Evolutionary conservation across 78 protist genomes (phyloP).

Genomic region (Dictyostelium brefeldianum): DNA sequence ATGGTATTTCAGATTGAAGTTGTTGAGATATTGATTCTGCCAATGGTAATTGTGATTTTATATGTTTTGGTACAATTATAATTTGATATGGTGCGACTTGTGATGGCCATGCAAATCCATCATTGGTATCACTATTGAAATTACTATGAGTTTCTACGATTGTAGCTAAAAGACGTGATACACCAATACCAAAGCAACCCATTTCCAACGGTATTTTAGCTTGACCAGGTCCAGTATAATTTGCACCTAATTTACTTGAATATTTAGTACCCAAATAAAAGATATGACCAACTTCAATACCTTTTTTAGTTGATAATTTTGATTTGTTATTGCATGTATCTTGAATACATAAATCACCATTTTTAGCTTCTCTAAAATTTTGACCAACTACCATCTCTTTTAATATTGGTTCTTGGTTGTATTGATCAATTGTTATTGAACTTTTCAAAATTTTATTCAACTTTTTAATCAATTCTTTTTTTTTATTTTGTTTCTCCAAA

Average conservation of each 20-base stretch:
- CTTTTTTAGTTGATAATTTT: background rate
- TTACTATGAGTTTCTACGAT: slow-evolving; percentile 47
- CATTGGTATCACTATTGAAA: background rate
- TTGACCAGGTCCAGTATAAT: background rate
- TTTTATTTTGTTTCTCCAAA: background rate
- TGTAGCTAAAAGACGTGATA: slow-evolving; percentile 77
- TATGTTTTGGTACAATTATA: slow-evolving; percentile 49
- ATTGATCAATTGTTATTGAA: background rate
- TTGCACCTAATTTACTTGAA: slow-evolving; percentile 12
- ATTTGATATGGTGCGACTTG: slow-evolving; percentile 63
- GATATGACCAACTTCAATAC: slow-evolving; percentile 86
- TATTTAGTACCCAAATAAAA: slow-evolving; percentile 81
- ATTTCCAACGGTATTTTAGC: slow-evolving; percentile 52
- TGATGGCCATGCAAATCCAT: slow-evolving; percentile 64
- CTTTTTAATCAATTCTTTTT: background rate
- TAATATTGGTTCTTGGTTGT: background rate
- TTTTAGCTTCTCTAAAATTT: slow-evolving; percentile 5
- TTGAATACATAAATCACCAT: slow-evolving; percentile 52
- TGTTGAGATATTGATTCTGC: slow-evolving; percentile 24
- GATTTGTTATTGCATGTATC: background rate
- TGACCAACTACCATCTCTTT: background rate
- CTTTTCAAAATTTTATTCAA: background rate
- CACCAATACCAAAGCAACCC: slow-evolving; percentile 87
- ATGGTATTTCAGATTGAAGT: slow-evolving; percentile 28
- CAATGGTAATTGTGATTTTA: background rate